Evolutionary conservation across 2,329 filamentous ascomycete species (phyloP), one percentile per base, ranked within the genome.

Genomic region (Colletotrichum phormii): DNA sequence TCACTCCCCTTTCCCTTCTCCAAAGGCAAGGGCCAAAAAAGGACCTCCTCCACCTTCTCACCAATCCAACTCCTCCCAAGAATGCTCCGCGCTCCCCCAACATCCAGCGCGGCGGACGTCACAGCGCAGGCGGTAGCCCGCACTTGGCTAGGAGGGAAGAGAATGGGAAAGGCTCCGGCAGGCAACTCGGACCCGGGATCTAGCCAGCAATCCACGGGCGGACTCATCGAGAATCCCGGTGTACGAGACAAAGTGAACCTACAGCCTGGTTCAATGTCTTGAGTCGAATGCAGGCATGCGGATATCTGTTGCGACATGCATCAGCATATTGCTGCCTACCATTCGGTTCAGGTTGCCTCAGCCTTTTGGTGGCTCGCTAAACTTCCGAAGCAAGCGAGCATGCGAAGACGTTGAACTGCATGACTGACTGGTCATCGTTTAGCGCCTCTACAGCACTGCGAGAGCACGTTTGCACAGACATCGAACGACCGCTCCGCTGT

Each of bases 81-180:
- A 18, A 22, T 59, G 54, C 42, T 61, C 5, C 54, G 26, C 49
- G 57, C 49, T 54, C 33, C 12, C 33, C 33, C n/a, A 57, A 4
- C 13, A 33, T 18, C 22, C 15, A 46, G 29, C 62, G 54, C 53
- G 46, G 60, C 60, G 66, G 65, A 72, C 54, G 65, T 60, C 70
- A 68, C 59, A 55, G 35, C 69, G 68, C 63, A 37, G 35, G 35
- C 12, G 35, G 12, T 15, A 61, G 64, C 35, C 29, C 51, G 13
- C 46, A 58, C n/a, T 42, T n/a, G 26, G 49, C 57, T 24, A 51
- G 57, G 15, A 31, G 37, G 12, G 42, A 29, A 31, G 15, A 9
- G 22, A 29, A 15, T 31, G 46, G 49, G 1, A 35, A 33, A 49
- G 42, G n/a, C 37, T 24, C 64, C 59, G 59, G 69, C 69, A 72